Percentiles rank a stretch among this genome's conserved stretches.
These are phyloP conservation scores for Ramaria rubella DNA, from an alignment of 768 basidiomycete genomes.

Conservation along the genomic window DNA sequence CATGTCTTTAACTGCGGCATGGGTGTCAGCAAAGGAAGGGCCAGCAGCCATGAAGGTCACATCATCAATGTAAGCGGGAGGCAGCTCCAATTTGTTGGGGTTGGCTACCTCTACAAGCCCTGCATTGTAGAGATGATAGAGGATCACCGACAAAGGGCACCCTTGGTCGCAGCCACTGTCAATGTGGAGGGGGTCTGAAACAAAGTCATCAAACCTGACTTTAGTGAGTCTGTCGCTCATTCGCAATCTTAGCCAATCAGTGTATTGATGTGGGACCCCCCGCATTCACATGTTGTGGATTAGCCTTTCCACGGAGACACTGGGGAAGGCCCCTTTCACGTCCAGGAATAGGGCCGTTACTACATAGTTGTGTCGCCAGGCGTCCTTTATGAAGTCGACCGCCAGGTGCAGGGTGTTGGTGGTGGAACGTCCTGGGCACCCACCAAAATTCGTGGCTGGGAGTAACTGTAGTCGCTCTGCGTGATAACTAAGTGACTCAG, in stretches of 20 bases:
- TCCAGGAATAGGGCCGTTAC: too few relatives aligned
- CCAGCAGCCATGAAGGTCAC: conserved; percentile 7
- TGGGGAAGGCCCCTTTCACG: conserved; percentile 13
- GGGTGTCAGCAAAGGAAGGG: conserved; percentile 13
- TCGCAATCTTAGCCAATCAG: conserved; percentile 1
- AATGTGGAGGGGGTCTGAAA: background rate
- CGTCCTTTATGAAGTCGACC: conserved; percentile 1
- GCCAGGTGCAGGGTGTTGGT: conserved; percentile 3
- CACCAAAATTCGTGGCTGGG: conserved; percentile 2
- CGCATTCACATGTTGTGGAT: conserved; percentile 12
- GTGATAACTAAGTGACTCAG: background rate
- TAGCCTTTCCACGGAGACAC: background rate
- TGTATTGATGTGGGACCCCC: conserved; percentile 13
- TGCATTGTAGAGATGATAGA: conserved; percentile 19
- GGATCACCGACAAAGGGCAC: conserved; percentile 12
- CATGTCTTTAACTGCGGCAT: conserved; percentile 14
- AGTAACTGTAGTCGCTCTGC: background rate
- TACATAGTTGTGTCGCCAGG: background rate
- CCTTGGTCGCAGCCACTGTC: conserved; percentile 1
- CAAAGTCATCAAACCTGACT: background rate
- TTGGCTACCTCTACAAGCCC: conserved; percentile 14
- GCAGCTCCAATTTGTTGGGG: conserved; percentile 3
- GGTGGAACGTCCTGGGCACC: conserved; percentile 3
- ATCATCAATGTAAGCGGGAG: conserved; percentile 15
- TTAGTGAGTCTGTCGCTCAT: background rate